Percentiles rank a stretch among this genome's conserved stretches.
These are phyloP conservation scores for Pisolithus orientalis DNA, from an alignment of 768 basidiomycete genomes.

Conservation along the genomic window DNA sequence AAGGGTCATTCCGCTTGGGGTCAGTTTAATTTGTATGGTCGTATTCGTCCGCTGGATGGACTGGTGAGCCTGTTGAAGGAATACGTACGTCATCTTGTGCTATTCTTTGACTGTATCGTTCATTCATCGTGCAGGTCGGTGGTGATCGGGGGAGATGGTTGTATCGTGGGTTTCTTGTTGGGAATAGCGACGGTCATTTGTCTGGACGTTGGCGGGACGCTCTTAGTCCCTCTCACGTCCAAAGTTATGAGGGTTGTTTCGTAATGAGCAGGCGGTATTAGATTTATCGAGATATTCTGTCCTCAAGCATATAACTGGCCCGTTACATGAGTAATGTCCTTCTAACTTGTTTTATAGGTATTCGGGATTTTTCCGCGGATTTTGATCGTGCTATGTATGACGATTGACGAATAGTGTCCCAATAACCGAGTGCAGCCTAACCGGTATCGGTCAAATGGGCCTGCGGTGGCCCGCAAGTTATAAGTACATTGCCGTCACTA, in stretches of 20 bases:
- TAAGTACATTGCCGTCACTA: too few species aligned
- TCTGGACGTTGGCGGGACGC: constrained; percentile 88
- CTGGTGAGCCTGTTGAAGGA: constrained; percentile 78
- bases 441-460: too few species aligned
- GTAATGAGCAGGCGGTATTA: constrained; percentile 60
- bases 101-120: background rate
- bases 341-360: too few species aligned
- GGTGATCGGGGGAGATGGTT: constrained; percentile 78
- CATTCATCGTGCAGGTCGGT: constrained; percentile 40
- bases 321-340: background rate
- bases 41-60: constrained; percentile 78
- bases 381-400: too few species aligned
- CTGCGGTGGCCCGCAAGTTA: too few species aligned
- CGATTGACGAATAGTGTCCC: too few species aligned
- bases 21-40: constrained; percentile 72
- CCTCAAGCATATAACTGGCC: background rate
- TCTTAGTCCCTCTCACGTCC: constrained; percentile 50
- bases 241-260: constrained; percentile 86
- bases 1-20: constrained; percentile 93
- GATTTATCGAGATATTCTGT: background rate
- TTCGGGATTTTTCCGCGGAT: too few species aligned
- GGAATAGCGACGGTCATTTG: constrained; percentile 59
- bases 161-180: constrained; percentile 79
- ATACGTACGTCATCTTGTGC: constrained; percentile 48
- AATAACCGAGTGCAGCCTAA: too few species aligned